Evolutionary conservation across 768 basidiomycete species (phyloP), one percentile per base, ranked within the genome.

Genomic region (Boletus eberwhitei): DNA sequence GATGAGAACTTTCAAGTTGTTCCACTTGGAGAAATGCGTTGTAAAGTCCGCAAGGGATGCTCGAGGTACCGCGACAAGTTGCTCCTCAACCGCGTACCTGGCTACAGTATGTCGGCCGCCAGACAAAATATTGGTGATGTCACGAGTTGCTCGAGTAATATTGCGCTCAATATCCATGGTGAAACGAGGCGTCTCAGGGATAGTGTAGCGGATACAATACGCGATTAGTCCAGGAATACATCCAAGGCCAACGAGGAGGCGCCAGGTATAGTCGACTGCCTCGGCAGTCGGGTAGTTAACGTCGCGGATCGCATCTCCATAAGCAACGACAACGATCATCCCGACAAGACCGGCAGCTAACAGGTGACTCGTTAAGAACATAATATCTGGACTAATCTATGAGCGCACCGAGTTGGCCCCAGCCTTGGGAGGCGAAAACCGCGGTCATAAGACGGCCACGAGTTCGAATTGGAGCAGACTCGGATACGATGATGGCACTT

Each of bases 141-240:
- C 91, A 47, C 78, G 72, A 3, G 81, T 61, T 9, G 91, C 93
- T 64, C 85, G 87, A 54, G 79, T 74, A 49, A 94, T 75, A 65
- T 94, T 92, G 40, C 75, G 77, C 68, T 90, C 88, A 58, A 95
- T 82, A 75, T 94, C 92, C 87, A 94, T 91, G 55, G 90, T 95
- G 72, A 79, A 85, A 58, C 93, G 90, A 29, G 93, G 93, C 1
- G 92, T 93, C 71, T 95, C 92, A 13, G 91, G 90, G 64, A 95
- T 92, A 31, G 92, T 93, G 38, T 93, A 77, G 64, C 93, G 90
- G 84, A 88, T 92, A 76, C 91, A 94, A 48, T 91, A 81, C 16
- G 90, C 90, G 48, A 92, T 68, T 40, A 77, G 74, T 47, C 83
- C 93, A 38, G 93, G 91, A 41, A 96, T 73, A 54, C 85, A 87